phyloP scores from a whole-genome alignment of 1,284 basidiomycete species.

The Stygiomarasmius scandens region DNA sequence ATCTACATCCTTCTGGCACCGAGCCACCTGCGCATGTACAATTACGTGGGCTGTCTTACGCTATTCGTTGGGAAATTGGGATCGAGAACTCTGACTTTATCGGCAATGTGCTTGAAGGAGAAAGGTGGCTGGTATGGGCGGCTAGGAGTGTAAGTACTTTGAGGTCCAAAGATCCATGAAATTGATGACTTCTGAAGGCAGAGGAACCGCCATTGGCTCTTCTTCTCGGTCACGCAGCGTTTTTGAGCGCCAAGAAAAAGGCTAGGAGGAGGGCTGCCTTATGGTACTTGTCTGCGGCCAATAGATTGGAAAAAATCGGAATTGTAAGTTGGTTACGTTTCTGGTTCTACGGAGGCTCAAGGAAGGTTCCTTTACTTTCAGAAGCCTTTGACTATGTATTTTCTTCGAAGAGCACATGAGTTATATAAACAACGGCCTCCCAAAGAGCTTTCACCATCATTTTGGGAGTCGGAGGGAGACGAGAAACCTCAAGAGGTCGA shows the following conservation, averaged over 20 bases:
- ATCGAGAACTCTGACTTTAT: constrained; percentile 62
- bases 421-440: constrained; percentile 52
- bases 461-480: constrained; percentile 71
- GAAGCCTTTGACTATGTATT: constrained; percentile 83
- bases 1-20: constrained; percentile 38
- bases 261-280: constrained; percentile 65
- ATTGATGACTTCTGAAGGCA: constrained; percentile 48
- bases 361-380: constrained; percentile 29
- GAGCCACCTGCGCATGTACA: constrained; percentile 66
- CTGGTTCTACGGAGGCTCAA: constrained; percentile 5
- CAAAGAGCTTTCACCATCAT: constrained; percentile 72
- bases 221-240: constrained; percentile 74
- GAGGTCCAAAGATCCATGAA: constrained; percentile 7
- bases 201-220: constrained; percentile 80
- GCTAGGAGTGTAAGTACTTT: constrained; percentile 66
- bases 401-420: constrained; percentile 68
- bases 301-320: constrained; percentile 75
- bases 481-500: constrained; percentile 49
- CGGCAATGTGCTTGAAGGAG: constrained; percentile 62
- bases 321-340: constrained; percentile 53
- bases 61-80: constrained; percentile 74
- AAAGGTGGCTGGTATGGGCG: constrained; percentile 81
- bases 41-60: constrained; percentile 62
- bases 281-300: constrained; percentile 77
- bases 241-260: constrained; percentile 61